phyloP scores from a whole-genome alignment of 306 rosid species.

The Dalbergia cultrata region DNA sequence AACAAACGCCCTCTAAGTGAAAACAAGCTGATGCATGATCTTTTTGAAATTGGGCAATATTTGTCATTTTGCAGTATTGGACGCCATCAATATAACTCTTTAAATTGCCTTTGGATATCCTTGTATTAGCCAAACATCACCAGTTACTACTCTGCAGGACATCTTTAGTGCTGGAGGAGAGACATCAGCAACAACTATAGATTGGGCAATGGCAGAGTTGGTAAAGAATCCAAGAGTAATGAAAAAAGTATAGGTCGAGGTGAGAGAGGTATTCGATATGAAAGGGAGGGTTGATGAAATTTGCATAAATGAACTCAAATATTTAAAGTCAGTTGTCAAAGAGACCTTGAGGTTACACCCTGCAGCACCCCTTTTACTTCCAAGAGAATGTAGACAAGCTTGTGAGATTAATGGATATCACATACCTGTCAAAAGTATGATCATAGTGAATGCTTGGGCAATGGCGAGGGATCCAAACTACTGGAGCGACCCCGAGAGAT shows the following conservation, averaged over 20 bases:
- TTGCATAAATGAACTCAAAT: not conserved
- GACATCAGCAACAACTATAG: not conserved
- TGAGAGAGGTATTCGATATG: not conserved
- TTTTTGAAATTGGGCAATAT: too few relatives aligned
- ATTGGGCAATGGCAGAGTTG: not conserved
- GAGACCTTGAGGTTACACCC: not conserved
- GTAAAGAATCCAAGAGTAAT: not conserved
- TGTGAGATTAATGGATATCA: not conserved
- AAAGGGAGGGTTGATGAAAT: not conserved
- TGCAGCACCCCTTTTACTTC: not conserved
- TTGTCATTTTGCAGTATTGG: too few relatives aligned
- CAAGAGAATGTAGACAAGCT: not conserved
- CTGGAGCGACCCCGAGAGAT: not conserved
- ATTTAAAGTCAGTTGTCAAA: not conserved
- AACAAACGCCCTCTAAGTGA: too few relatives aligned
- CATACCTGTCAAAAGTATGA: not conserved
- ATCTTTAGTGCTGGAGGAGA: not conserved
- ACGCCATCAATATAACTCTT: fast-evolving
- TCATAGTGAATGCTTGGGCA: not conserved
- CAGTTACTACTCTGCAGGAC: not conserved
- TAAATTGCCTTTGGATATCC: too few relatives aligned
- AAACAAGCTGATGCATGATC: too few relatives aligned
- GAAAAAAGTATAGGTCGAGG: not conserved
- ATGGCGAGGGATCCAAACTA: not conserved
- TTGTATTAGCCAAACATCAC: too few relatives aligned